Conservation (phyloP, 768 basidiomycete species). For the Phylloporus sp. region DNA sequence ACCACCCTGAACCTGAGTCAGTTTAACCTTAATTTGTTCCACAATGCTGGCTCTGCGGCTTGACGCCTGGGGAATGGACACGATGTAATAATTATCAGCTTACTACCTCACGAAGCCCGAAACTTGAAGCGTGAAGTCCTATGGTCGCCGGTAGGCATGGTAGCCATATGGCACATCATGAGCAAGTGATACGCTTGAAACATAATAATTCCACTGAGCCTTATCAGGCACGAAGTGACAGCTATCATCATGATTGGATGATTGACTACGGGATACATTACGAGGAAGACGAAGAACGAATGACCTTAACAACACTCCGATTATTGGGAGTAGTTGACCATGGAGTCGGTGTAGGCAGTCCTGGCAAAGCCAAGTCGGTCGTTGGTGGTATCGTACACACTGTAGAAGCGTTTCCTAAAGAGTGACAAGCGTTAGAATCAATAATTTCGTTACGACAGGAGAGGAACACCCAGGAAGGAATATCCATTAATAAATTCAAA, state of each 20-base stretch:
- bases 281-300: too few species aligned
- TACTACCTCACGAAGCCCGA: too few species aligned
- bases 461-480: constrained; percentile 7
- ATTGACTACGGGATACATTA: too few species aligned
- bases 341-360: constrained; percentile 31
- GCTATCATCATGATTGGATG: background rate
- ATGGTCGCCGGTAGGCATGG: too few species aligned
- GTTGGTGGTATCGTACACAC: constrained; percentile 9
- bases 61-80: too few species aligned
- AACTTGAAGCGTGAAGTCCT: too few species aligned
- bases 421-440: background rate
- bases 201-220: background rate
- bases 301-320: background rate
- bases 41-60: too few species aligned
- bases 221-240: background rate
- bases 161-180: too few species aligned
- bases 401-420: constrained; percentile 36
- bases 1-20: too few species aligned
- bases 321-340: background rate
- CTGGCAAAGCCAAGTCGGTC: constrained; percentile 38
- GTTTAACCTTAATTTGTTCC: too few species aligned
- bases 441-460: background rate
- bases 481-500: constrained; percentile 16
- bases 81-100: too few species aligned
- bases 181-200: too few species aligned